A percentile compares a stretch with the other conserved stretches of the same genome.
Evolutionary conservation across 495 filamentous ascomycete species (phyloP).

Genomic region (Monascus purpureus): DNA sequence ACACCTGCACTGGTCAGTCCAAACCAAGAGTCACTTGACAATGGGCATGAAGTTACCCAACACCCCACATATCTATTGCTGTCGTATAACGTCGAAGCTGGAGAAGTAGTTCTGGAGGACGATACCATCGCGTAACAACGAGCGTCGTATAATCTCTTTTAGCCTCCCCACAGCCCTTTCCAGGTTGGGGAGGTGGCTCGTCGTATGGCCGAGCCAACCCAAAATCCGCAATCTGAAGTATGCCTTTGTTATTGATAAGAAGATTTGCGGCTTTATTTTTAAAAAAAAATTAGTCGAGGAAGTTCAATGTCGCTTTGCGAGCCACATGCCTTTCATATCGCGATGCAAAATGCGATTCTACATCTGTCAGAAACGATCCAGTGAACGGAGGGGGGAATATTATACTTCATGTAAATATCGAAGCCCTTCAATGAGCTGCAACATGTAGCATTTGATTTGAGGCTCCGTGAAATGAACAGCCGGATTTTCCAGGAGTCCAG

Average conservation of each 20-base stretch:
- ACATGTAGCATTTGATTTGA: slow-evolving; percentile 96
- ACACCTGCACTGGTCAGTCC: slow-evolving; percentile 38
- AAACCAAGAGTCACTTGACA: no score
- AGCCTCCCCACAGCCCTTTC: slow-evolving; percentile 72
- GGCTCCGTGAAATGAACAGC: slow-evolving; percentile 69
- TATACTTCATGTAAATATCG: slow-evolving; percentile 72
- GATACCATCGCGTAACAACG: slow-evolving; percentile 95
- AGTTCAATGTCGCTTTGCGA: background rate
- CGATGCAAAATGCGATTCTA: slow-evolving; percentile 77
- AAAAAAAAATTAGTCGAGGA: slow-evolving; percentile 12
- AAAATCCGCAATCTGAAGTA: slow-evolving; percentile 96
- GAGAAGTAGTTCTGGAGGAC: slow-evolving; percentile 84
- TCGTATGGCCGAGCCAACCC: slow-evolving; percentile 90
- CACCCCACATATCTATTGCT: slow-evolving; percentile 96
- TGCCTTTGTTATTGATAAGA: slow-evolving; percentile 85
- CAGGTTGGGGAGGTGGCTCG: slow-evolving; percentile 63
- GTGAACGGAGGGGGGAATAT: background rate
- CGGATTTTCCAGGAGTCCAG: slow-evolving; percentile 89
- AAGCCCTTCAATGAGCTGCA: slow-evolving; percentile 82
- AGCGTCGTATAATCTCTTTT: slow-evolving; percentile 83
- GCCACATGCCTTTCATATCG: slow-evolving; percentile 70
- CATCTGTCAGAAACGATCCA: slow-evolving; percentile 8
- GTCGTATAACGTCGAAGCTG: slow-evolving; percentile 81
- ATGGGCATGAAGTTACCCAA: slow-evolving; percentile 67
- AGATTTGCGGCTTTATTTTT: slow-evolving; percentile 67